Percentiles rank a stretch among this genome's conserved stretches.
phyloP scores from a whole-genome alignment of 192 early-diverging fungal species.

The Umbelopsis ramanniana region DNA sequence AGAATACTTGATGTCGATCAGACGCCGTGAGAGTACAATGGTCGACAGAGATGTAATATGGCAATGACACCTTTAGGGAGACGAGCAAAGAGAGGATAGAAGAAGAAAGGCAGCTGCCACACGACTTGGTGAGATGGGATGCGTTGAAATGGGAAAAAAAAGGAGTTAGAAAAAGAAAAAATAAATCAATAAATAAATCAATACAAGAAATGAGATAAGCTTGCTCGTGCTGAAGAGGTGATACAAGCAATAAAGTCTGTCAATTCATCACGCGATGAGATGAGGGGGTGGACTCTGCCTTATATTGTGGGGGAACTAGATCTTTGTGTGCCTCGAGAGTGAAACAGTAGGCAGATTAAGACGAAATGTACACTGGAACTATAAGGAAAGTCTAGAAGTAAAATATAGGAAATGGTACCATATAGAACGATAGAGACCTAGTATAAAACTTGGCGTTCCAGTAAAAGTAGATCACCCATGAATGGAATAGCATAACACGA shows the following conservation, averaged over 20 bases:
- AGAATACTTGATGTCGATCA: background rate
- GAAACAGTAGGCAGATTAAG: too few species aligned
- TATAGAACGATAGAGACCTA: too few species aligned
- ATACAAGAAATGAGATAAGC: background rate
- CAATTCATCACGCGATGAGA: background rate
- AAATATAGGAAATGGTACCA: too few species aligned
- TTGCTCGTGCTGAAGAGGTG: slow-evolving; percentile 3
- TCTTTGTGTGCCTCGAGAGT: too few species aligned
- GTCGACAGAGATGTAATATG: background rate
- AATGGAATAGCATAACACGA: background rate
- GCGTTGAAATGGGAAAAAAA: slow-evolving; percentile 1
- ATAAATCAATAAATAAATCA: background rate
- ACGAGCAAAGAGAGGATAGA: background rate
- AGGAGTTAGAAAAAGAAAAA: background rate
- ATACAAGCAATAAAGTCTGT: background rate
- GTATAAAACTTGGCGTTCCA: background rate
- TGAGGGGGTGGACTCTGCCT: background rate
- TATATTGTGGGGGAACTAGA: too few species aligned
- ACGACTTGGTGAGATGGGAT: background rate
- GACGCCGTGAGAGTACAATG: background rate
- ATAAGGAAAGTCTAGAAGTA: too few species aligned
- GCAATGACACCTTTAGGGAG: background rate
- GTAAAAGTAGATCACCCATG: background rate
- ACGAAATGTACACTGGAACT: too few species aligned
- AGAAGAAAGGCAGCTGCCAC: background rate